Evolutionary conservation across 1,284 basidiomycete genomes (phyloP).

Genomic region (Apiotrichum sp.): DNA sequence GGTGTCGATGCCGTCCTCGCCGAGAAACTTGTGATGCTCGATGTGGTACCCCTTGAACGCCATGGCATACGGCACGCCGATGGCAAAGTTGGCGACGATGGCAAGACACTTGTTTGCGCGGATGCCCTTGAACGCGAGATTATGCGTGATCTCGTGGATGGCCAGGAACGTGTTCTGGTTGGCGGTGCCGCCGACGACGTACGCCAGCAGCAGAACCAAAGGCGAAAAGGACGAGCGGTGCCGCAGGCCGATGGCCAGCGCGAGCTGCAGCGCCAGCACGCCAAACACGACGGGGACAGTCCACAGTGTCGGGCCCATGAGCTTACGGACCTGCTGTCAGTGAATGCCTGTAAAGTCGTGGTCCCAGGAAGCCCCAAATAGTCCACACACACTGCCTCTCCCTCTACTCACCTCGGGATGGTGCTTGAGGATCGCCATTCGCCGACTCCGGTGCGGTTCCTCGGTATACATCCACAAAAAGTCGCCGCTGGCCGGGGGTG

Average conservation of each 20-base stretch:
- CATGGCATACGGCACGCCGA: conserved; percentile 90
- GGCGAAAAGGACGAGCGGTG: conserved; percentile 63
- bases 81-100: conserved; percentile 84
- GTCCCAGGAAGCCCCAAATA: too few species aligned
- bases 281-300: conserved; percentile 80
- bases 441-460: conserved; percentile 84
- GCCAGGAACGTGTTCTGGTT: conserved; percentile 98
- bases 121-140: conserved; percentile 83
- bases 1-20: conserved; percentile 85
- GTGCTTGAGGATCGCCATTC: conserved; percentile 84
- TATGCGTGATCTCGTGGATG: conserved; percentile 98
- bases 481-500: conserved; percentile 49
- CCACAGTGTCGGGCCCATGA: conserved; percentile 89
- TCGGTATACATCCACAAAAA: conserved; percentile 96
- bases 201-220: conserved; percentile 70
- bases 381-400: not conserved
- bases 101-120: conserved; percentile 79
- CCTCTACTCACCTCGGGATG: conserved; percentile 70
- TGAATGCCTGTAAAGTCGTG: too few species aligned
- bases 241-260: conserved; percentile 60
- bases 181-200: conserved; percentile 82
- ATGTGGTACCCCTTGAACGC: conserved; percentile 97
- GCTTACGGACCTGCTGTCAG: conserved; percentile 64
- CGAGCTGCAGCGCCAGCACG: conserved; percentile 74
- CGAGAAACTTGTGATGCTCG: conserved; percentile 85